These are phyloP conservation scores for Mycena latifolia DNA, from an alignment of 768 basidiomycete species.

Conservation along the genomic window DNA sequence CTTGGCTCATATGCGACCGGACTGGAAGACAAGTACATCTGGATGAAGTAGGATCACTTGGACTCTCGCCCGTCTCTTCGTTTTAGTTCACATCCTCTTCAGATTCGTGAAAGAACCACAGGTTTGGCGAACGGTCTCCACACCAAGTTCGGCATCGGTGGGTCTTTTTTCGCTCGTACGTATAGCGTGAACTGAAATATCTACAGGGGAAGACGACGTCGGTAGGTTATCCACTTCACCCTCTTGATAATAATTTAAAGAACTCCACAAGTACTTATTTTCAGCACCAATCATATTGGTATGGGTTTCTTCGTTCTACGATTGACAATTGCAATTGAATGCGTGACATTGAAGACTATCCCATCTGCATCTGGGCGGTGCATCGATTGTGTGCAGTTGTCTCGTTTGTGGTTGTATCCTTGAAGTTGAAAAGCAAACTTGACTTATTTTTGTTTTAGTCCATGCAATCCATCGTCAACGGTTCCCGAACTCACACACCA, in stretches of 20 bases:
- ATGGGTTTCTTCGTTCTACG: neutral
- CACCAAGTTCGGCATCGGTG: constrained; percentile 5
- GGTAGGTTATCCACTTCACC: neutral
- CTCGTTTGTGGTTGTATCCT: neutral
- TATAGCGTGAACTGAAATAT: no score
- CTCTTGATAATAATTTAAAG: neutral
- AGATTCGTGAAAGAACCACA: constrained; percentile 15
- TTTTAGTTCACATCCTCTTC: neutral
- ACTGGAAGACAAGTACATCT: neutral
- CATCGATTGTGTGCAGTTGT: constrained; percentile 5
- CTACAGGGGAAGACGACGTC: constrained; percentile 10
- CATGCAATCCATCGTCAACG: constrained; percentile 3
- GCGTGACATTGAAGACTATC: neutral
- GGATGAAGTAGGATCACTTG: neutral
- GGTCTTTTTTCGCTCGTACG: neutral
- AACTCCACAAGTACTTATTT: constrained; percentile 9
- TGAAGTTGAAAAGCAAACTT: neutral
- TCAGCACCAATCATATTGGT: constrained; percentile 18
- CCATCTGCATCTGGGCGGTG: neutral
- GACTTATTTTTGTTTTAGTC: neutral
- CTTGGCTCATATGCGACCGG: neutral
- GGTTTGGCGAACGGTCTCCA: constrained; percentile 2
- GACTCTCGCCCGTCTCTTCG: neutral
- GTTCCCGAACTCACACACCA: constrained; percentile 7
- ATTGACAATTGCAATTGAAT: neutral